Base-by-base conservation (phyloP, 805 yeast genomes). In the Metschnikowia chrysomelidarum region DNA sequence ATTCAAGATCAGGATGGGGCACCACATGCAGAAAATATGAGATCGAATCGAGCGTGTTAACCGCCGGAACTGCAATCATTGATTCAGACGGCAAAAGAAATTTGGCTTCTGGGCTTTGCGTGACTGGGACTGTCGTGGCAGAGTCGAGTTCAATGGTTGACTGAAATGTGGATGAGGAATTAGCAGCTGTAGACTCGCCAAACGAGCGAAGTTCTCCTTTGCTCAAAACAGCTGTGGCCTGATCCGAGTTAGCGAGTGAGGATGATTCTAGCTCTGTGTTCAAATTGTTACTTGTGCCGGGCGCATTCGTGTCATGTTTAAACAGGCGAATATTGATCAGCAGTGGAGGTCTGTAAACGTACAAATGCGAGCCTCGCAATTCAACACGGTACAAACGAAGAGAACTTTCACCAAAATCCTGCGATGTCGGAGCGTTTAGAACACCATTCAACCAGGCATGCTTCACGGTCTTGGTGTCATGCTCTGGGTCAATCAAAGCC, bases 361-460 rank as follows among this genome's bases (percentile, higher is more conserved):
- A 67, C 34, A 88, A 59, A 27, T 68, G 65, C 2, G 88, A 76
- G 13, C 95, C 95, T 48, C 71, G 76, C 38, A 88, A 61, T 50
- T 49, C 52, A 17, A 44, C 45, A 17, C 52, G 49, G 33, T 39
- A 48, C 24, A 46, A 35, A 25, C 41, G 44, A 18, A 49, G 46
- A 19, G 33, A 26, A 22, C 37, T 27, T 24, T 50, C 56, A 41
- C 48, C 28, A 24, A 59, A 55, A 28, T 61, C 67, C 26, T 44
- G 50, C 17, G 54, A 54, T 4, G 63, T 56, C 32, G 56, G 46
- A 22, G 64, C 53, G 47, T 59, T 64, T 19, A 61, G 40, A 9
- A 62, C 57, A 5, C 55, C 64, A 36, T 68, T 68, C 21, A 64
- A 41, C 72, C 72, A 68, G 16, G 57, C 51, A 36, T 56, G 57